phyloP scores from a whole-genome alignment of 768 basidiomycete species.

The Podaxis mareebaensis region DNA sequence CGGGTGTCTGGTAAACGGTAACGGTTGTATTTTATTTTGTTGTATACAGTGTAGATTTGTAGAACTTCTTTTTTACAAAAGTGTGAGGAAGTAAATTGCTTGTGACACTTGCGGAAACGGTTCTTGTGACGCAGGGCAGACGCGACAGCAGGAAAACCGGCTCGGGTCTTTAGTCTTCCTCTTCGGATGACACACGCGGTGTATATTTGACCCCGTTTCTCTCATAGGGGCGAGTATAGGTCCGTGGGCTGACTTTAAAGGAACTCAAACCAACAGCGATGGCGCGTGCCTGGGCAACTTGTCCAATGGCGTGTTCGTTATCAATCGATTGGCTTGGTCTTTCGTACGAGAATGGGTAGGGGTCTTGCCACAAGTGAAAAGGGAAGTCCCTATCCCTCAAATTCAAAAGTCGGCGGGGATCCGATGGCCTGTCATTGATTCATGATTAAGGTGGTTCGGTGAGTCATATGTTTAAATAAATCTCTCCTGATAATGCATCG shows the following conservation, averaged over 20 bases:
- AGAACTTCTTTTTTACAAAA: background rate
- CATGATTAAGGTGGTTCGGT: background rate
- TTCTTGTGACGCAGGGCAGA: background rate
- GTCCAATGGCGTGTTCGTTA: background rate
- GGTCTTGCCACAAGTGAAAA: background rate
- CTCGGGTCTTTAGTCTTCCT: background rate
- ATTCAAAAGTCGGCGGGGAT: background rate
- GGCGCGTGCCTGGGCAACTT: background rate
- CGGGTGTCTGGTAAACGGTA: background rate
- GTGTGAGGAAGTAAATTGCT: background rate
- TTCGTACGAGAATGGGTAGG: background rate
- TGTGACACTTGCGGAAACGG: background rate
- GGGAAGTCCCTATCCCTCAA: background rate
- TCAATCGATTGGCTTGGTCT: background rate
- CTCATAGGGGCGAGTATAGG: background rate
- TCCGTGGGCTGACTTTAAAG: background rate
- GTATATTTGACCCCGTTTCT: background rate
- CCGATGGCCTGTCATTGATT: background rate
- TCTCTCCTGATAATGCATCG: background rate
- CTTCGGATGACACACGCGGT: background rate
- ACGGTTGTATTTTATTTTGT: background rate
- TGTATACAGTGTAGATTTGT: background rate
- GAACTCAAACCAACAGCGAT: background rate
- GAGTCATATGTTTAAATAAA: background rate
- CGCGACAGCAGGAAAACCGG: background rate